Conservation (phyloP, 2,329 filamentous ascomycete species). For the Ramichloridium luteum region DNA sequence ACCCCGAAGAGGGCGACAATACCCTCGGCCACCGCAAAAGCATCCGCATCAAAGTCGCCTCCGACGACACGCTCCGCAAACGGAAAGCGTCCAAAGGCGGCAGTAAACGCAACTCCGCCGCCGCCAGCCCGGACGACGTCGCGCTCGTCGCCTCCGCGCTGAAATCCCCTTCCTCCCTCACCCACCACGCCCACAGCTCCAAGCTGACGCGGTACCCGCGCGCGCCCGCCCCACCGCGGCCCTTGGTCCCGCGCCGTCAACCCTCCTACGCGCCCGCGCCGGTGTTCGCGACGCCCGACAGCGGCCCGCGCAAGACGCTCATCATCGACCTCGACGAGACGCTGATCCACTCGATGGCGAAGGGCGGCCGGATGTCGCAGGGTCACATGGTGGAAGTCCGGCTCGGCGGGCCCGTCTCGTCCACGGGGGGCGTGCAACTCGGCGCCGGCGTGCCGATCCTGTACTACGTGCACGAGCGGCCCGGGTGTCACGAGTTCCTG, state of each 20-base stretch:
- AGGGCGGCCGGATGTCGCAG: constrained; percentile 87
- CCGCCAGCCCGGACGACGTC: constrained; percentile 24
- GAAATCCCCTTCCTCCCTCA: constrained; percentile 84
- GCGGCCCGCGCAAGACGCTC: constrained; percentile 71
- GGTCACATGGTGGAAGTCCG: constrained; percentile 96
- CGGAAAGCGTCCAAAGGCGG: constrained; percentile 49
- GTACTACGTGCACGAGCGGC: constrained; percentile 97
- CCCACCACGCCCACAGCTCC: constrained; percentile 50
- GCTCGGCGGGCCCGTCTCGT: constrained; percentile 15
- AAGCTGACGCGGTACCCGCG: constrained; percentile 78
- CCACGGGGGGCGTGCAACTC: constrained; percentile 26
- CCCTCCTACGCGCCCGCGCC: constrained; percentile 59
- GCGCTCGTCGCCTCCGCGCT: constrained; percentile 56
- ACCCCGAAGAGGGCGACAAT: constrained; percentile 42
- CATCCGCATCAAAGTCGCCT: constrained; percentile 81
- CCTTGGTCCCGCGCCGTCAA: constrained; percentile 76
- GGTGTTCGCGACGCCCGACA: constrained; percentile 37
- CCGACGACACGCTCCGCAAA: constrained; percentile 61
- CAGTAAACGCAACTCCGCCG: constrained; percentile 36
- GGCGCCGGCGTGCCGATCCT: constrained; percentile 90
- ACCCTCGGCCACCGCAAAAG: constrained; percentile 59
- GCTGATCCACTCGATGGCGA: constrained; percentile 93
- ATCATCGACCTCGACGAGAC: constrained; percentile 96
- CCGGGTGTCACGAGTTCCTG: constrained; percentile 92
- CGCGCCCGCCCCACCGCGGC: constrained; percentile 75